Conservation (phyloP, 441 rosid genomes). For the Arabidopsis lyrata region DNA sequence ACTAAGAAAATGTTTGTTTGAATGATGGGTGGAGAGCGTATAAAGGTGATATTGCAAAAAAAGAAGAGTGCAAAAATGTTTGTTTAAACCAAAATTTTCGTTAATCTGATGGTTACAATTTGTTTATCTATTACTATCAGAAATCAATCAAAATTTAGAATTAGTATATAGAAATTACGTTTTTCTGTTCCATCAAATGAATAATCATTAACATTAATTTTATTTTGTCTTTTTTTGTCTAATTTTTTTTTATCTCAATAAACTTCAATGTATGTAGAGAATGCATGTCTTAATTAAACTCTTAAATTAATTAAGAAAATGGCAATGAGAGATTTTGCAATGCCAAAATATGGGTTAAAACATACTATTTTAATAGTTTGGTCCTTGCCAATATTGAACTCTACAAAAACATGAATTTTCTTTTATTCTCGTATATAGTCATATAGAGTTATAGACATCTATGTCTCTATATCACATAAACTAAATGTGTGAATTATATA, state of each 20-base stretch:
- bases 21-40: constrained; percentile 44
- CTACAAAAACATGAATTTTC: neutral
- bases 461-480: neutral
- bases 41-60: constrained; percentile 37
- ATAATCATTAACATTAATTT: neutral
- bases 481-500: neutral
- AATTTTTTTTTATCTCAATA: neutral
- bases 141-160: constrained; percentile 17
- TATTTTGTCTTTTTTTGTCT: neutral
- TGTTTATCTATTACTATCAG: constrained; percentile 15
- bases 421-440: neutral
- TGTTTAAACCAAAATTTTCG: constrained; percentile 51
- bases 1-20: constrained; percentile 48
- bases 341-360: too few species aligned
- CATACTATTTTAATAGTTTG: neutral
- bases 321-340: too few species aligned
- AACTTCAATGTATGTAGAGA: neutral
- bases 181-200: constrained; percentile 38
- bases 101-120: constrained; percentile 48
- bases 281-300: too few species aligned
- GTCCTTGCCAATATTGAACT: neutral
- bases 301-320: too few species aligned
- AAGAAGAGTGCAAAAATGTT: constrained; percentile 32
- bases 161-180: neutral
- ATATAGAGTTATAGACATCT: neutral